Evolutionary conservation across 1,139 yeast genomes (phyloP), one percentile per base, ranked within the genome.

Genomic region (Suhomyces guaymorum): DNA sequence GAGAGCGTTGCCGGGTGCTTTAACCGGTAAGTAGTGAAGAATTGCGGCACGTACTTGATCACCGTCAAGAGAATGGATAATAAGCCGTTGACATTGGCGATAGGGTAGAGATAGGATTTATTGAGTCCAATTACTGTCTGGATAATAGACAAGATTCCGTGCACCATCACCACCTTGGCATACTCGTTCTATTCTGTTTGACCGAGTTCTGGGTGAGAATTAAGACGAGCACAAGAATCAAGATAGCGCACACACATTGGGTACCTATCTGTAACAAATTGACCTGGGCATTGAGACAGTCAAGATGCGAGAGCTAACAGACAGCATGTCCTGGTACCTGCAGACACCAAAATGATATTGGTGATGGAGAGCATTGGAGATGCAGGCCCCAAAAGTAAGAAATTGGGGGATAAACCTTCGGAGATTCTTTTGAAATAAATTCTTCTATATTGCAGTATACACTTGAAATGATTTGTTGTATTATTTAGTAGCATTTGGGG

Each of bases 1-100:
- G 95, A 84, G 23, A 88, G 67, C 1, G 90, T 81, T 3, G 96
- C 96, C 0, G 94, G 82, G 47, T 82, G 90, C 50, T 82, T 82
- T 39, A 86, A 69, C 3, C 49, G 55, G 51, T 70, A 81, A 0
- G 96, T 87, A 19, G 92, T 85, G 46, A 66, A 60, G 9, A 88
- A 72, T 57, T 88, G 96, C 0, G 96, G 96, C 29, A 87, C 66
- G 50, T 86, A 88, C 58, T 88, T 94, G 29, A 82, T 57, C 18
- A 79, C 68, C 0, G 95, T 82, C 38, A 85, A 62, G 1, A 68
- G 37, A 1, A 88, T 75, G 1, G 89, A 80, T 23, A 79, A 43
- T 10, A 84, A 42, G 0, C 95, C 95, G 45, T 82, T 70, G 23
- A 72, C 37, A 45, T 76, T 73, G 13, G 94, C 94, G 43, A 78